Evolutionary conservation across 306 rosid species (phyloP), one percentile per base, ranked within the genome.

Genomic region (Datisca glomerata): DNA sequence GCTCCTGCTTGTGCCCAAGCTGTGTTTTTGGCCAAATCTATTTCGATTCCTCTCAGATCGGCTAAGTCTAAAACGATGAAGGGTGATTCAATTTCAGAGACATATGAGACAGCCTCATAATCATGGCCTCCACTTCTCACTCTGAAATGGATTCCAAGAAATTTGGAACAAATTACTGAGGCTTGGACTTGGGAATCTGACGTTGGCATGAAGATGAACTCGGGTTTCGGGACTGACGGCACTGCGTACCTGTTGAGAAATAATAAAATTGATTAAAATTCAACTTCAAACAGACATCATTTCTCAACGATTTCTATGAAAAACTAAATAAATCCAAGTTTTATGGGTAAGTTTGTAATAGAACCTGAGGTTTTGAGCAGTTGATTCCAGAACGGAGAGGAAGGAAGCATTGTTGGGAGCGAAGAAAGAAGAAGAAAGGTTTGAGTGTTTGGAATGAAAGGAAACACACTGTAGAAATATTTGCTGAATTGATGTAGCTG

Each of bases 111-210:
- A 4, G n/a, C 36, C 13, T 12, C 36, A 14, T 31, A 37, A 37
- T 37, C 42, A 37, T 37, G 96, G 6, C 94, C 96, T 15, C 96
- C 96, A 9, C 94, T 86, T 2, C 92, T 58, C 44, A 65, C 71
- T 60, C 66, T 78, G 59, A 81, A 56, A 16, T 79, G 86, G 21
- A 75, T 18, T 4, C 59, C 63, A 11, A 68, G 39, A 24, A 2
- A 19, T 20, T 70, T 70, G 29, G 91, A 48, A 24, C 96, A 86
- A 3, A 81, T 10, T 0, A 86, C 79, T 3, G 86, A 43, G 11
- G 65, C 66, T 15, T 65, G 76, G 20, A 86, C 81, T 5, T 86
- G 84, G 51, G 73, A 28, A 49, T 68, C 72, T 0, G 41, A 20
- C 0, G 17, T 6, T 12, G 94, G 84, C 4, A 84, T 81, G 34